Evolutionary conservation across 495 filamentous ascomycete genomes (phyloP).

Genomic region (Trichocladium antarcticum): DNA sequence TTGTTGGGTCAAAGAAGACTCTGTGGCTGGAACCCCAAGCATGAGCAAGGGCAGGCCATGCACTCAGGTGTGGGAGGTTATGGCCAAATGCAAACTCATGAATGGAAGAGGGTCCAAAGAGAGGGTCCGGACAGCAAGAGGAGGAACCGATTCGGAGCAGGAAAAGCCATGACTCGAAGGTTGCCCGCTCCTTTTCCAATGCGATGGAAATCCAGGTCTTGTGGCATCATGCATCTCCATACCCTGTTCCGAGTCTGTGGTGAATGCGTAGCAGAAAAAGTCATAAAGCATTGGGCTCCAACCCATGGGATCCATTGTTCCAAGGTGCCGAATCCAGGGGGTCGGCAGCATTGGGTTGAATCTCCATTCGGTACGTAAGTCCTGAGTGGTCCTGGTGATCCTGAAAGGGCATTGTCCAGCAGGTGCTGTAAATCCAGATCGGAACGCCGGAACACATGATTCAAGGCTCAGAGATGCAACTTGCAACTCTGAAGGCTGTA

Average conservation of each 20-base stretch:
- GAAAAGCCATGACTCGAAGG: constrained; percentile 7
- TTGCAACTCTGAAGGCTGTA: constrained; percentile 33
- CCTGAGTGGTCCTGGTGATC: constrained; percentile 1
- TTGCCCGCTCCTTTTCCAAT: constrained; percentile 13
- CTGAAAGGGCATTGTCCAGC: not conserved
- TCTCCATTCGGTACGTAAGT: constrained; percentile 6
- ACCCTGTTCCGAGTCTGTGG: constrained; percentile 7
- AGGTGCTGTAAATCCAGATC: not conserved
- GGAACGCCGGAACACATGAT: constrained; percentile 1
- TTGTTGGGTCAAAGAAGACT: constrained; percentile 21
- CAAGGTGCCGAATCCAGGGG: constrained; percentile 6
- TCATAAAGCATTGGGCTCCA: constrained; percentile 21
- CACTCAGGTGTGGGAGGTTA: constrained; percentile 1
- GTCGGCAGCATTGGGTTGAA: not conserved
- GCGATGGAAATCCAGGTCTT: constrained; percentile 15
- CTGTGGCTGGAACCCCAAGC: constrained; percentile 5
- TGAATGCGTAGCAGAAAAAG: constrained; percentile 21
- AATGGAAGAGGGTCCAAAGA: constrained; percentile 8
- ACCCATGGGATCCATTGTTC: constrained; percentile 8
- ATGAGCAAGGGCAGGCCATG: constrained; percentile 7
- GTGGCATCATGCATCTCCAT: constrained; percentile 19
- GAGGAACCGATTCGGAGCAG: constrained; percentile 11
- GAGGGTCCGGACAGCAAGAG: constrained; percentile 26
- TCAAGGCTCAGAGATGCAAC: constrained; percentile 30
- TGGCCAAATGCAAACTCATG: constrained; percentile 1